Conservation (phyloP, 2,329 filamentous ascomycete genomes). For the Nectriaceae sp. region DNA sequence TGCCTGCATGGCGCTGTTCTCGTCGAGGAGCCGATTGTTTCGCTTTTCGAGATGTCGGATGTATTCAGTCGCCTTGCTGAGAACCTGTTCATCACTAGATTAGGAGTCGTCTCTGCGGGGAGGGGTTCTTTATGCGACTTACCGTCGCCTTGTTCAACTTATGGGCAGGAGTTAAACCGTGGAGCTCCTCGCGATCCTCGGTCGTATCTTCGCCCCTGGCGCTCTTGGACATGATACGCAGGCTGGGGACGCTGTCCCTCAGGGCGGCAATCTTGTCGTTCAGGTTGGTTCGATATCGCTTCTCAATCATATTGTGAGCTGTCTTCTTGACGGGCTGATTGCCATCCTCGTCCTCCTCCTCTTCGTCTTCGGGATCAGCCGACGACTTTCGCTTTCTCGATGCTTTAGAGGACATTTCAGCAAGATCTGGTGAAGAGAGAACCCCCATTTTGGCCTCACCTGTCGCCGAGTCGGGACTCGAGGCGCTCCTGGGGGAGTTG, state of each 20-base stretch:
- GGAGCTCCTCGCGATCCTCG: constrained; percentile 72
- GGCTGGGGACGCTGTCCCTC: constrained; percentile 86
- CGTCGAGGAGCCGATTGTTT: constrained; percentile 78
- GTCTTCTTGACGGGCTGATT: constrained; percentile 77
- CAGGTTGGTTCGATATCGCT: constrained; percentile 91
- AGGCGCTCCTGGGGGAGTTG: constrained; percentile 57
- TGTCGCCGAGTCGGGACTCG: constrained; percentile 58
- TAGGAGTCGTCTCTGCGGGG: constrained; percentile 11
- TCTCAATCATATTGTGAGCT: constrained; percentile 98
- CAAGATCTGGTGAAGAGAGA: constrained; percentile 62
- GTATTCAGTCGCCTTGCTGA: constrained; percentile 95
- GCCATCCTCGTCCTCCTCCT: constrained; percentile 60
- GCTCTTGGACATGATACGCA: constrained; percentile 80
- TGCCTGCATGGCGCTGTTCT: constrained; percentile 77
- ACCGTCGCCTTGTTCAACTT: constrained; percentile 98
- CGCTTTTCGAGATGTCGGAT: constrained; percentile 92
- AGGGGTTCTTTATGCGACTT: too few relatives aligned
- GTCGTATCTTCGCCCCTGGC: constrained; percentile 67
- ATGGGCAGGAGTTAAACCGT: constrained; percentile 81
- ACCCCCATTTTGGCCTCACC: constrained; percentile 49
- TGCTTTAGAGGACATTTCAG: constrained; percentile 45
- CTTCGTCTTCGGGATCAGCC: constrained; percentile 47
- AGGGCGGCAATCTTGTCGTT: constrained; percentile 96
- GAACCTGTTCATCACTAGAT: constrained; percentile 55
- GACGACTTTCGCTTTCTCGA: constrained; percentile 72